Base-by-base conservation (phyloP, 805 yeast species). In the Starmerella roubikii region DNA sequence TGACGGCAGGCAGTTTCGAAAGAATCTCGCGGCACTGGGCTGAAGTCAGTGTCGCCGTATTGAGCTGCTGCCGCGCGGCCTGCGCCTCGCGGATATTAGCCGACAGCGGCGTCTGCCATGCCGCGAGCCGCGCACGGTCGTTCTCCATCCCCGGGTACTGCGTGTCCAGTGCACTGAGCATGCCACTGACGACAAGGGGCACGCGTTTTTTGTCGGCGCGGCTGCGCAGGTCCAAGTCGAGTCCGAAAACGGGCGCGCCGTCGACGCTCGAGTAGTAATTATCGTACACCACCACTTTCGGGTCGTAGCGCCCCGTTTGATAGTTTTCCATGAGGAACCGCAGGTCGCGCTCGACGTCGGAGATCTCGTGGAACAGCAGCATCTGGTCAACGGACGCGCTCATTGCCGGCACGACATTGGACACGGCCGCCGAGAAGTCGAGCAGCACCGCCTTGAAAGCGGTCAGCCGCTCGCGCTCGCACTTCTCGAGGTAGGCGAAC, bases 371-470 rank as follows among this genome's bases (percentile, higher is more conserved):
- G 47, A 67, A 68, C 8, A 76, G 66, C 41, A 76, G 57, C 44
- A 77, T 63, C 50, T 72, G 72, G 41, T 80, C 84, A 27, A 75
- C 68, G 9, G 73, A 59, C 4, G 70, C 59, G 54, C 76, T 75
- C 51, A 79, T 59, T 2, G 70, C 62, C 4, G 75, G 66, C 27
- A 76, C 66, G 35, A 70, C 73, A 51, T 73, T 74, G 27, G 82
- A 68, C 26, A 80, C 64, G 2, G 78, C 67, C 0, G 83, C 73
- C 18, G 79, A 61, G 49, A 79, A 80, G 54, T 82, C 93, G 37
- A 73, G 65, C 10, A 79, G 69, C 1, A 76, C 86, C 43, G 79
- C 77, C 56, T 82, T 81, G 44, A 83, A 61, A 0, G 91, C 91
- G 46, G 69, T 67, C 42, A 80, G 63, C 46, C 94, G 68, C 58